phyloP scores from a whole-genome alignment of 352 stramenopile genomes.

The Pythium dissimile region DNA sequence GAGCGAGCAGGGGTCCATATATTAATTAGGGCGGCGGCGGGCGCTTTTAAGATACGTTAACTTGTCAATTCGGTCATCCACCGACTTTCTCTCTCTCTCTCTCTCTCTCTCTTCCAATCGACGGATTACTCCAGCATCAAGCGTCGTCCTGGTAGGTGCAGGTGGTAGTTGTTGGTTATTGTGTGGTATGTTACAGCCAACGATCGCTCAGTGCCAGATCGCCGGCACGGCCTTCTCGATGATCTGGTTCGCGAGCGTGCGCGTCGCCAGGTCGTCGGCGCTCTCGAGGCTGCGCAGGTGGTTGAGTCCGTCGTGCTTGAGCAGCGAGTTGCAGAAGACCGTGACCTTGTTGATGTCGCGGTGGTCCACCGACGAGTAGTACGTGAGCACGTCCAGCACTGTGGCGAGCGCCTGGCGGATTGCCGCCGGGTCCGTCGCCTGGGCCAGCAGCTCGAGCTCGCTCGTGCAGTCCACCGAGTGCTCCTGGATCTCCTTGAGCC shows the following conservation, averaged over 20 bases:
- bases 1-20: too few species aligned
- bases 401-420: constrained; percentile 56
- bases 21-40: constrained; percentile 13
- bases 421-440: neutral
- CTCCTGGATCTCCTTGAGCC: constrained; percentile 48
- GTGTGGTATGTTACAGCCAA: constrained; percentile 15
- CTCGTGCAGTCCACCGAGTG: constrained; percentile 56
- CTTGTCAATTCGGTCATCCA: constrained; percentile 15
- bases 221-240: constrained; percentile 80
- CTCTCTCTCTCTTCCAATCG: too few species aligned
- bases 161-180: neutral
- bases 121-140: too few species aligned
- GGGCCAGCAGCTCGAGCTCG: constrained; percentile 49
- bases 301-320: constrained; percentile 71
- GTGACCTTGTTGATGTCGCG: constrained; percentile 80
- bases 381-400: constrained; percentile 65
- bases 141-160: too few species aligned
- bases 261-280: constrained; percentile 47
- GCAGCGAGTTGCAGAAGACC: constrained; percentile 79
- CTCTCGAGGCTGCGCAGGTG: constrained; percentile 55
- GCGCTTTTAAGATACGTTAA: constrained; percentile 19
- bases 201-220: constrained; percentile 63
- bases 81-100: neutral
- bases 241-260: constrained; percentile 58
- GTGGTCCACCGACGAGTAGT: constrained; percentile 64